Evolutionary conservation across 192 early-diverging fungal genomes (phyloP), one percentile per base, ranked within the genome.

Genomic region (Backusella macrospora): DNA sequence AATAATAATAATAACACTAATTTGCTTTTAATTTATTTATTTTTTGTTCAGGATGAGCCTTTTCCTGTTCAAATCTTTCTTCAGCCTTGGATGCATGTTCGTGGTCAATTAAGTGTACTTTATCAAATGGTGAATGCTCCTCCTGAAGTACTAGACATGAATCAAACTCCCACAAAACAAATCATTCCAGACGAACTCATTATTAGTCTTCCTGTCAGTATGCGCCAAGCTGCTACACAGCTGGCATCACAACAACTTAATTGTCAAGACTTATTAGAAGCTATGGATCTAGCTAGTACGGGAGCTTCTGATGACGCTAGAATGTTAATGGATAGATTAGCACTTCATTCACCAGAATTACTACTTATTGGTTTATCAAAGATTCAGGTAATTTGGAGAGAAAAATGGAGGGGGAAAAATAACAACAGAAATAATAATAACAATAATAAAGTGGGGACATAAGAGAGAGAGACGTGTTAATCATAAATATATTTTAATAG

Each of bases 291-390:
- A 74, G 75, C 86, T 39, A 82, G 91, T 71, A 81, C 82, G 62
- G 82, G 76, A 0, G 76, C 75, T 6, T 71, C 78, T 39, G 90
- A 88, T 9, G 87, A 90, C 23, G 86, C 88, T 45, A 88, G 85
- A 76, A 67, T 83, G 10, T 74, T 92, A 44, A 78, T 94, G 70
- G 91, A 94, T 37, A 59, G 78, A 29, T 83, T 86, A 2, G 64
- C 86, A 6, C 85, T 90, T 44, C 84, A 89, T 52, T 78, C 90
- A 44, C 91, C 94, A 9, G 94, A 96, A 68, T 72, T 96, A 16
- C 21, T 96, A 15, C 78, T 92, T n/a, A 76, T 96, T 49, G 93
- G 90, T 1, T 82, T 94, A n/a, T 89, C 87, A n/a, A 90, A 90
- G 73, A 76, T 90, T 71, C 78, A 82, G 65, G 90, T 86, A 82